These are phyloP conservation scores for Breynia disticha DNA, from an alignment of 441 rosid species.

Conservation along the genomic window DNA sequence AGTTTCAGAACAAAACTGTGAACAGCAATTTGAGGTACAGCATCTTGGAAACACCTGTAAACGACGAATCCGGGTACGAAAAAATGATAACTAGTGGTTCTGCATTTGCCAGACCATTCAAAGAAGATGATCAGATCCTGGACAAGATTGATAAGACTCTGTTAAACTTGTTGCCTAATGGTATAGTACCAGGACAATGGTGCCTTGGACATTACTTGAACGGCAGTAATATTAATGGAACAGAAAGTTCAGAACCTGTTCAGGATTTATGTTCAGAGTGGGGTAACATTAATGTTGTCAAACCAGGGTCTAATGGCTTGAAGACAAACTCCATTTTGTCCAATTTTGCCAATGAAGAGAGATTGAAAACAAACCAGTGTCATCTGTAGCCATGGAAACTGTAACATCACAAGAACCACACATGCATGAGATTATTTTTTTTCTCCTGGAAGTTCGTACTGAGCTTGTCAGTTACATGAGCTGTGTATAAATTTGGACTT, in stretches of 20 bases:
- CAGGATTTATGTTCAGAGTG: constrained; percentile 16
- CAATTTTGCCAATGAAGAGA: constrained; percentile 8
- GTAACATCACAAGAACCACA: background rate
- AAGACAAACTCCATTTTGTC: constrained; percentile 21
- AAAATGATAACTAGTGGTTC: constrained; percentile 26
- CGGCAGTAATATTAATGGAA: background rate
- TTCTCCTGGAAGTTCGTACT: no score
- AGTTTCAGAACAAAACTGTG: constrained; percentile 32
- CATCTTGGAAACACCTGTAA: constrained; percentile 3
- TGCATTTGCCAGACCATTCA: constrained; percentile 35
- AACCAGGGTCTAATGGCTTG: constrained; percentile 24
- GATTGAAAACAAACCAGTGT: background rate
- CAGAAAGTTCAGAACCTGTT: background rate
- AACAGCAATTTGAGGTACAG: constrained; percentile 28
- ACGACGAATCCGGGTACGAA: constrained; percentile 13
- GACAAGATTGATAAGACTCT: constrained; percentile 24
- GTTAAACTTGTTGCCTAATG: constrained; percentile 21
- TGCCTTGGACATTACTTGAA: constrained; percentile 13
- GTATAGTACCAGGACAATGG: constrained; percentile 37
- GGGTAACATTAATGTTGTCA: constrained; percentile 23
- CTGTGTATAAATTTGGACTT: no score
- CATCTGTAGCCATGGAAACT: background rate
- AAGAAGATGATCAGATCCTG: constrained; percentile 23
- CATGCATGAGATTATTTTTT: no score
- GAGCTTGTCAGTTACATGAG: no score